Percentiles rank a stretch among this genome's conserved stretches.
These are phyloP conservation scores for Chaetomium olivaceum DNA, from an alignment of 2,329 filamentous ascomycete species.

Conservation along the genomic window DNA sequence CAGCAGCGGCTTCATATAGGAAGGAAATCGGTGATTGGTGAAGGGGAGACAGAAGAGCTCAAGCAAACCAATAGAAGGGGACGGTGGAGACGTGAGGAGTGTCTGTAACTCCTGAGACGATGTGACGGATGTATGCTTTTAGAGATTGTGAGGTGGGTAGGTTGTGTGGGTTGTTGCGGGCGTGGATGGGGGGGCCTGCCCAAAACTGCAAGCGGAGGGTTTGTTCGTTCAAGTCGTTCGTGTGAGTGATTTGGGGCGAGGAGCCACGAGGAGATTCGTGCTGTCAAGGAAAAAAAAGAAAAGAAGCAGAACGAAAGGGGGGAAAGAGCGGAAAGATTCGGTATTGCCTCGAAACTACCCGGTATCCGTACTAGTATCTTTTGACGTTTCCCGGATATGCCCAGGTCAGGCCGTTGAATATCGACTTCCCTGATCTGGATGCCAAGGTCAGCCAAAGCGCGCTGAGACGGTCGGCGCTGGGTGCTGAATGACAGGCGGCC, in stretches of 20 bases:
- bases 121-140: neutral
- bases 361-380: neutral
- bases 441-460: slow-evolving; percentile 9
- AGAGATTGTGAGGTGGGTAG: neutral
- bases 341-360: neutral
- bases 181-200: neutral
- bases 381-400: neutral
- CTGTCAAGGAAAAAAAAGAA: neutral
- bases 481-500: slow-evolving; percentile 10
- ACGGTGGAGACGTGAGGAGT: neutral
- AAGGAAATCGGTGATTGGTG: slow-evolving; percentile 17
- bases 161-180: neutral
- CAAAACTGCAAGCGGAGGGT: neutral
- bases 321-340: neutral
- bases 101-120: neutral
- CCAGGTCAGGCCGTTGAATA: neutral
- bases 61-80: slow-evolving; percentile 9
- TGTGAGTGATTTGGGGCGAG: neutral
- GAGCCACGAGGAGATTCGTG: neutral
- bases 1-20: slow-evolving; percentile 20
- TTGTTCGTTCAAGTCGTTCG: neutral
- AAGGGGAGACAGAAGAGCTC: neutral
- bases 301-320: neutral
- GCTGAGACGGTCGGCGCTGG: neutral
- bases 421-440: slow-evolving; percentile 6